Conservation (phyloP, 2,329 filamentous ascomycete genomes). For the Hypoxylon sp. region DNA sequence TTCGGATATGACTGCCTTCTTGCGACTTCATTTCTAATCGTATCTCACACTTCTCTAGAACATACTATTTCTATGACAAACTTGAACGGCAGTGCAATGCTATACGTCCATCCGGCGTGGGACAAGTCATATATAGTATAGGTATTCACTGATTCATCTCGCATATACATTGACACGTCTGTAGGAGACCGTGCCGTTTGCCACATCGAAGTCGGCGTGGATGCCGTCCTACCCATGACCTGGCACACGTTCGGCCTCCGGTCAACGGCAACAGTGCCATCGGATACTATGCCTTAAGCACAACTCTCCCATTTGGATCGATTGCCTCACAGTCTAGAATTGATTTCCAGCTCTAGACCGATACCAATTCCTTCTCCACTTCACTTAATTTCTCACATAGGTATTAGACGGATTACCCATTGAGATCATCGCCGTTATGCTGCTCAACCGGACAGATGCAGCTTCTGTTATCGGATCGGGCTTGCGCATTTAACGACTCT, state of each 20-base stretch:
- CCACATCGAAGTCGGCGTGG: conserved; percentile 31
- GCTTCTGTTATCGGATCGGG: conserved; percentile 64
- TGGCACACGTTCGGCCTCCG: conserved; percentile 28
- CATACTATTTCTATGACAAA: conserved; percentile 5
- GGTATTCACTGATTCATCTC: no score
- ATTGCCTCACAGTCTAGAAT: not conserved
- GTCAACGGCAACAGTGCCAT: conserved; percentile 51
- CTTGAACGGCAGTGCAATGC: not conserved
- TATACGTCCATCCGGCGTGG: conserved; percentile 2
- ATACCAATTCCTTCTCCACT: conserved; percentile 5
- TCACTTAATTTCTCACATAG: conserved; percentile 1
- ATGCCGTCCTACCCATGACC: conserved; percentile 33
- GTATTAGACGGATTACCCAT: conserved; percentile 45
- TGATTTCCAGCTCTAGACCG: conserved; percentile 1
- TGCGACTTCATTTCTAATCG: not conserved
- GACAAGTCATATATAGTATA: conserved; percentile 15
- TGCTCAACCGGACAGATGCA: conserved; percentile 64
- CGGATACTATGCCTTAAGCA: conserved; percentile 32
- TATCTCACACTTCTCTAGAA: not conserved
- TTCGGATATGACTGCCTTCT: not conserved
- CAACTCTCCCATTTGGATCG: not conserved
- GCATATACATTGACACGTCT: conserved; percentile 26
- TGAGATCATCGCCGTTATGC: conserved; percentile 58
- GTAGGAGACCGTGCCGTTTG: conserved; percentile 45
- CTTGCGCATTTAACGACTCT: conserved; percentile 61